Evolutionary conservation across 352 stramenopile genomes (phyloP).

Genomic region (Globisporangium parvum): DNA sequence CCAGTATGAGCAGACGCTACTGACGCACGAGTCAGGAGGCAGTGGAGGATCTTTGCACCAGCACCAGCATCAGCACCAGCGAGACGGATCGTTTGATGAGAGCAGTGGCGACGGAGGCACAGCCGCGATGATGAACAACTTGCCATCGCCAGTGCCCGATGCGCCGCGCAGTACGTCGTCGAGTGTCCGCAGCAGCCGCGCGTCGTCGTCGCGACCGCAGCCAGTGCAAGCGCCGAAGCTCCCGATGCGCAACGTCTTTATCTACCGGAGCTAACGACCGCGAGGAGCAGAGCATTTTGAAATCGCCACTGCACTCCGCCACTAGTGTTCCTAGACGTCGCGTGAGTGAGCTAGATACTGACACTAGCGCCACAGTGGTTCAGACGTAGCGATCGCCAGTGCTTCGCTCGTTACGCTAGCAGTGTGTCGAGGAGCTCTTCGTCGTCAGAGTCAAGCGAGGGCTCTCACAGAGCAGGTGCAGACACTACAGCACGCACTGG

Average conservation of each 20-base stretch:
- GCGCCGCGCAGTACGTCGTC: conserved; percentile 7
- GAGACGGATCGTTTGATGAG: conserved; percentile 1
- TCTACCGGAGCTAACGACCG: conserved; percentile 13
- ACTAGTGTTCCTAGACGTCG: too few species aligned
- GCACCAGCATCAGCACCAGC: background rate
- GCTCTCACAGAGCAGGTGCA: too few species aligned
- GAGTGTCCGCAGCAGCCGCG: conserved; percentile 10
- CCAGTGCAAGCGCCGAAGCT: conserved; percentile 9
- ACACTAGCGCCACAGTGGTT: too few species aligned
- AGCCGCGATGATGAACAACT: background rate
- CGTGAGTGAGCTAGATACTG: too few species aligned
- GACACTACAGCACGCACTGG: too few species aligned
- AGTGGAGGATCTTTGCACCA: background rate
- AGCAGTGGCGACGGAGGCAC: background rate
- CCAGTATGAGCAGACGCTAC: conserved; percentile 4
- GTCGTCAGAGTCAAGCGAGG: conserved; percentile 1
- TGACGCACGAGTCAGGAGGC: too few species aligned
- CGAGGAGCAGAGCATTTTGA: too few species aligned
- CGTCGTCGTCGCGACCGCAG: conserved; percentile 7
- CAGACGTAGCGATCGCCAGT: background rate
- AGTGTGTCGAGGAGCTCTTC: conserved; percentile 9
- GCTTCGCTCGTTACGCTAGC: background rate
- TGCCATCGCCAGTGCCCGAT: conserved; percentile 1
- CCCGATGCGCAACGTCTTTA: conserved; percentile 16
- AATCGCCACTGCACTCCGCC: too few species aligned